These are phyloP conservation scores for Debaryomyces sp. DNA, from an alignment of 1,139 yeast genomes.

Conservation along the genomic window DNA sequence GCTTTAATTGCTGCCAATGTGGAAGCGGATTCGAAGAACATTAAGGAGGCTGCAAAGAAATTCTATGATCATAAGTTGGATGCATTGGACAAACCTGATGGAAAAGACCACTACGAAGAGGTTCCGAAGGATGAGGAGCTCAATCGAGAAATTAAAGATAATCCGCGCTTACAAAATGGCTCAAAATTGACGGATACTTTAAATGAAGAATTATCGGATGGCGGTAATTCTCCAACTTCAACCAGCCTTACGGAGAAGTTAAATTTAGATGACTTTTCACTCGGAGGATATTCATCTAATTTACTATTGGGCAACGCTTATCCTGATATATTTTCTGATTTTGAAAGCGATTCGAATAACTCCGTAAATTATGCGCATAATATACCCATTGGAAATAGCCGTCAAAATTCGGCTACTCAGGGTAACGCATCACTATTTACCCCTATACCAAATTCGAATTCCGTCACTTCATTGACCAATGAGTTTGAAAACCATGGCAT, in stretches of 20 bases:
- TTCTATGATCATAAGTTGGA: constrained; percentile 34
- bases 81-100: constrained; percentile 8
- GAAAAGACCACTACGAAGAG: background rate
- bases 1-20: constrained; percentile 44
- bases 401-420: constrained; percentile 4
- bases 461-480: constrained; percentile 30
- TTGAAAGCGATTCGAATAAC: constrained; percentile 25
- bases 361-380: background rate
- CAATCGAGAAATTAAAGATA: background rate
- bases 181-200: background rate
- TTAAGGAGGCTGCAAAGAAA: constrained; percentile 28
- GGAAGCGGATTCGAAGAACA: constrained; percentile 19
- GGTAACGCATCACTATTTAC: constrained; percentile 2
- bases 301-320: constrained; percentile 11
- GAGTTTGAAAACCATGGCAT: constrained; percentile 32
- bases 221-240: constrained; percentile 5
- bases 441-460: constrained; percentile 8
- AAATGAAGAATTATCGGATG: constrained; percentile 1
- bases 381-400: background rate
- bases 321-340: constrained; percentile 18
- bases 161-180: constrained; percentile 2
- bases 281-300: constrained; percentile 25
- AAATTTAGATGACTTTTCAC: constrained; percentile 19
- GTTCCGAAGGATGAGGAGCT: background rate
- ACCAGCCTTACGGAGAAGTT: constrained; percentile 11